Evolutionary conservation across 495 filamentous ascomycete species (phyloP).

Genomic region (Annulohypoxylon nitens): DNA sequence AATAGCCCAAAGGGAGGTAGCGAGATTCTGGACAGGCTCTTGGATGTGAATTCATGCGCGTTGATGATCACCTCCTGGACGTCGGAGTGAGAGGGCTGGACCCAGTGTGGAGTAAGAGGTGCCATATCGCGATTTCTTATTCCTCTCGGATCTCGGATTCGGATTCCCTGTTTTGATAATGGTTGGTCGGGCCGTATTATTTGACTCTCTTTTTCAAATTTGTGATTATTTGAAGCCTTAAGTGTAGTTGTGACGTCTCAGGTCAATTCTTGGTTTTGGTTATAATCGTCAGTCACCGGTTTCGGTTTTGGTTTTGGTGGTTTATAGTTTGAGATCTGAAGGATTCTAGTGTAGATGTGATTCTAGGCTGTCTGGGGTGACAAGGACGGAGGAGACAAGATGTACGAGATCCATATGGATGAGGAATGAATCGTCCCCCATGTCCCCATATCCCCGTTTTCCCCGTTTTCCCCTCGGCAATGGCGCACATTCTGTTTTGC

Average conservation of each 20-base stretch:
- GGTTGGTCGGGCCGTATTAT: conserved; percentile 11
- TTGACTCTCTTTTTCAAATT: conserved; percentile 17
- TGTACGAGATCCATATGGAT: not conserved
- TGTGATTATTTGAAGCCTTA: conserved; percentile 9
- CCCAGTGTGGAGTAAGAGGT: conserved; percentile 64
- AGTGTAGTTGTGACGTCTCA: conserved; percentile 18
- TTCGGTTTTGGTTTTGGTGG: conserved; percentile 6
- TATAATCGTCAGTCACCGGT: conserved; percentile 7
- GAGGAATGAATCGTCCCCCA: conserved; percentile 7
- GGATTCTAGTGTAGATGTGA: conserved; percentile 1
- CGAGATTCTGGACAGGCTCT: conserved; percentile 70
- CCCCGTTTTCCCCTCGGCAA: conserved; percentile 35
- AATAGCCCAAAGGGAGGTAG: conserved; percentile 74
- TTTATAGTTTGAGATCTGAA: conserved; percentile 6
- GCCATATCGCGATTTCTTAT: conserved; percentile 53
- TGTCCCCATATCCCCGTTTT: conserved; percentile 7
- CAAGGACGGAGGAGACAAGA: not conserved
- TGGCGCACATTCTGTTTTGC: conserved; percentile 30
- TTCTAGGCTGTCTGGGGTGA: not conserved
- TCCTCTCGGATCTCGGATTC: conserved; percentile 17
- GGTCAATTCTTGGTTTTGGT: conserved; percentile 15
- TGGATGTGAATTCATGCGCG: conserved; percentile 67
- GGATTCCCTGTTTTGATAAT: conserved; percentile 27
- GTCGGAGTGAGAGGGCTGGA: conserved; percentile 65
- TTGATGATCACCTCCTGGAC: conserved; percentile 65